Base-by-base conservation (phyloP, 129 eudicot species). In the Centrapalus pauciflorus region DNA sequence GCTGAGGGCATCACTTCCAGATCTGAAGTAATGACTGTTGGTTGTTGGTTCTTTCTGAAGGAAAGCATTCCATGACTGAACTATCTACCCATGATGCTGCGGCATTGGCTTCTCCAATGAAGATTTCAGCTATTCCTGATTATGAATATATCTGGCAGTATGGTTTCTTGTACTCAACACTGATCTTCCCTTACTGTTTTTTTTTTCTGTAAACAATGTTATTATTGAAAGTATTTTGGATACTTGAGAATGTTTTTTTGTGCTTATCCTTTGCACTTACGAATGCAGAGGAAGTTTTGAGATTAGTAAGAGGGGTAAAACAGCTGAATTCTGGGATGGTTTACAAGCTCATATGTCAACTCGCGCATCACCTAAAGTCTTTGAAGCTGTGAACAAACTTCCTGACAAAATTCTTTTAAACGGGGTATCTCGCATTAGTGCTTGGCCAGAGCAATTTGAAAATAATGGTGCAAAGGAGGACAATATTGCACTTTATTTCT, bases 121-220 rank as follows among this genome's bases (percentile, higher is more conserved):
- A 84, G 55, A 72, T 63, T 62, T 71, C 74, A 76, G 95, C 93
- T 20, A 78, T 93, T 68, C 99, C 99, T 26, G 95, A 86, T 58
- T 87, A 76, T 41, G 99, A 93, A 71, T 82, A 72, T 75, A 72
- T 84, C 66, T 93, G 99, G 99, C 91, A 88, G 99, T 93, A 93
- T 61, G 96, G 6, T 37, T 40, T 77, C 54, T 66, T 55, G 58
- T 55, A 3, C 56, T 54, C 21, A 23, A 14, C 27, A 14, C 60
- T 52, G 64, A 27, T 20, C 13, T 14, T n/a, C 11, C 16, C 51
- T 30, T 54, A 19, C 14, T 37, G 2, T 59, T n/a, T 11, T 12
- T 60, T 56, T 12, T 17, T 29, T 8, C 28, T 48, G 4, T 54
- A 10, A 45, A 21, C 41, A 7, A 21, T 17, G 17, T 48, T 20